Base-by-base conservation (phyloP, 768 basidiomycete species). In the Tulasnella sp. region DNA sequence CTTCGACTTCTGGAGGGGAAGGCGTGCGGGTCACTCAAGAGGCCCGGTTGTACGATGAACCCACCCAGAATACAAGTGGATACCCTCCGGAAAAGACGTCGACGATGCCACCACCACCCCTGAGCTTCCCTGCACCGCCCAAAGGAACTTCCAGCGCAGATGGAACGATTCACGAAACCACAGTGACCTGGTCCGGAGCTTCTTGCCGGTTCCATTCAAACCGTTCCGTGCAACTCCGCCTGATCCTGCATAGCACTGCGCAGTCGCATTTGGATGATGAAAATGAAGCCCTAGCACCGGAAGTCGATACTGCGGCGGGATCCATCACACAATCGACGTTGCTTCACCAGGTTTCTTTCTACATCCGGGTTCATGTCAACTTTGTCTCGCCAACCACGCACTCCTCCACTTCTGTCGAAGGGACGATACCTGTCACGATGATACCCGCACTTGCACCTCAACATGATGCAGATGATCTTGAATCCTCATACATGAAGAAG, bases 191-290 rank as follows among this genome's bases (percentile, higher is more conserved):
- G 6, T 91, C 92, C 12, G 94, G 94, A 43, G 92, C 91, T 40
- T 84, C 89, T 17, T 91, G 90, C 67, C 82, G 90, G 43, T 91
- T 96, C 66, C 91, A 96, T 63, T 78, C 82, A 0, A 75, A 78
- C 42, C 77, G 77, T 12, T 76, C 84, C 3, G 77, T 92, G 59
- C 84, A 77, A 62, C 74, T 89, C 36, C 80, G 90, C 3, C 86
- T 97, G 59, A 72, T 93, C 27, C 73, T 97, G 14, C 89, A 89
- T 64, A 64, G 66, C 21, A 72, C 29, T 75, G 43, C 25, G 8
- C 49, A 37, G 25, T 81, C n/a, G 74, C 80, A 14, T 63, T 74
- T 23, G 71, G 77, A 62, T 70, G 42, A 35, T 23, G 57, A 45
- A 27, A 57, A 73, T 43, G 70, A 71, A 57, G 68, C 69, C 55